Conservation (phyloP, 192 early-diverging fungal genomes). For the Backusella circina region DNA sequence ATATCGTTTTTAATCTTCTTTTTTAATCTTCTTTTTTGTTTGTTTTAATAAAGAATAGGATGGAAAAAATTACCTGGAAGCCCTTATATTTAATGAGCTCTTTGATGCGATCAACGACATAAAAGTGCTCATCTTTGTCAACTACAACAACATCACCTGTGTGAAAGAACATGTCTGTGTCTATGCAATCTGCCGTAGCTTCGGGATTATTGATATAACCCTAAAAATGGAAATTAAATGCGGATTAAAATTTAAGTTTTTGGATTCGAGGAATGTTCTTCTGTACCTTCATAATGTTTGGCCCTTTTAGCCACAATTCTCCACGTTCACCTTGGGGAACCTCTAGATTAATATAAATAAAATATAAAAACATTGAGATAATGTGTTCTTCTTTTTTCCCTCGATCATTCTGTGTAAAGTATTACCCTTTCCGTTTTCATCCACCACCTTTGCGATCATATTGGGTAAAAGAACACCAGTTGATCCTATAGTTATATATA, state of each 20-base stretch:
- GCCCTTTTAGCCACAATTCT: slow-evolving; percentile 74
- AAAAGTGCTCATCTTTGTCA: slow-evolving; percentile 55
- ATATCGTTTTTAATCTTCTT: neutral
- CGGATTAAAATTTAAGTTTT: neutral
- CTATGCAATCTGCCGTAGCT: slow-evolving; percentile 72
- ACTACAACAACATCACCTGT: slow-evolving; percentile 79
- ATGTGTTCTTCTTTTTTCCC: neutral
- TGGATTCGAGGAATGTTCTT: neutral
- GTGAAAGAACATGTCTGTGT: slow-evolving; percentile 72
- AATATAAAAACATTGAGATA: neutral
- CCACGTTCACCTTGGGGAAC: slow-evolving; percentile 55
- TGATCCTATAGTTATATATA: slow-evolving; percentile 36
- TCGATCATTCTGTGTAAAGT: neutral
- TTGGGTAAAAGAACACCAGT: slow-evolving; percentile 72
- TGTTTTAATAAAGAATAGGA: neutral
- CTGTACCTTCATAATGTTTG: slow-evolving; percentile 75
- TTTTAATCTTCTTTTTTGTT: neutral
- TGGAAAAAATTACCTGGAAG: slow-evolving; percentile 33
- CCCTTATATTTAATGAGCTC: slow-evolving; percentile 93
- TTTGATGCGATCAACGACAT: slow-evolving; percentile 65
- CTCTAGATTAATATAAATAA: slow-evolving; percentile 25
- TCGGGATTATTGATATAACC: slow-evolving; percentile 79
- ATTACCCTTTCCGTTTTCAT: slow-evolving; percentile 58
- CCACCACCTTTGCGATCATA: slow-evolving; percentile 70
- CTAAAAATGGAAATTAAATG: slow-evolving; percentile 5